These are phyloP conservation scores for Phialemonium atrogriseum DNA, from an alignment of 2,329 filamentous ascomycete genomes.

Conservation along the genomic window DNA sequence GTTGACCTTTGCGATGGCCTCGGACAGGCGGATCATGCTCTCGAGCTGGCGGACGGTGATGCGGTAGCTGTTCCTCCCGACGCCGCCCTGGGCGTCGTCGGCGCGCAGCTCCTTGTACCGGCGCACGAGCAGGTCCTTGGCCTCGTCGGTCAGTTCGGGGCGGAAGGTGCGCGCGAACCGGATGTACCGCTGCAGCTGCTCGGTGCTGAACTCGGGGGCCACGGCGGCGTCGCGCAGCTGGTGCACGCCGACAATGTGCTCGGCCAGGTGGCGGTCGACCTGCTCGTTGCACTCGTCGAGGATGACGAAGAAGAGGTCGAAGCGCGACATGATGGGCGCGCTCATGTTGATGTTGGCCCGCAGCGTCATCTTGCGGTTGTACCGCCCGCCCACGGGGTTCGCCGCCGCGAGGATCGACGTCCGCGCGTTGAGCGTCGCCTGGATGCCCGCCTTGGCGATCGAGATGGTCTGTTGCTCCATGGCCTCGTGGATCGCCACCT, in stretches of 20 bases:
- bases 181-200: conserved; percentile 94
- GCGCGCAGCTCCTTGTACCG: conserved; percentile 93
- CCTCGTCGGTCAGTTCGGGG: conserved; percentile 83
- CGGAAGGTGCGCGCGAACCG: conserved; percentile 93
- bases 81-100: conserved; percentile 88
- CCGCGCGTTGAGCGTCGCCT: conserved; percentile 91
- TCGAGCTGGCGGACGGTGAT: conserved; percentile 96
- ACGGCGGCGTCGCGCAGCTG: conserved; percentile 88
- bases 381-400: conserved; percentile 92
- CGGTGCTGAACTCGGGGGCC: conserved; percentile 87
- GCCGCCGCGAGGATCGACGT: conserved; percentile 94
- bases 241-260: conserved; percentile 92
- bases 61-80: conserved; percentile 90
- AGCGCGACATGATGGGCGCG: conserved; percentile 98
- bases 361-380: conserved; percentile 92
- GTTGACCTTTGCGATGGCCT: conserved; percentile 97
- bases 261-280: conserved; percentile 81
- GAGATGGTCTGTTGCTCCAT: conserved; percentile 99
- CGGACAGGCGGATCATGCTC: conserved; percentile 87
- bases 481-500: conserved; percentile 98
- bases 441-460: conserved; percentile 96
- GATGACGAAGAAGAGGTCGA: conserved; percentile 97
- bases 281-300: conserved; percentile 93
- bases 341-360: conserved; percentile 97
- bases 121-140: conserved; percentile 75